phyloP scores from a whole-genome alignment of 2,329 filamentous ascomycete species.

The Ampelomyces quisqualis region DNA sequence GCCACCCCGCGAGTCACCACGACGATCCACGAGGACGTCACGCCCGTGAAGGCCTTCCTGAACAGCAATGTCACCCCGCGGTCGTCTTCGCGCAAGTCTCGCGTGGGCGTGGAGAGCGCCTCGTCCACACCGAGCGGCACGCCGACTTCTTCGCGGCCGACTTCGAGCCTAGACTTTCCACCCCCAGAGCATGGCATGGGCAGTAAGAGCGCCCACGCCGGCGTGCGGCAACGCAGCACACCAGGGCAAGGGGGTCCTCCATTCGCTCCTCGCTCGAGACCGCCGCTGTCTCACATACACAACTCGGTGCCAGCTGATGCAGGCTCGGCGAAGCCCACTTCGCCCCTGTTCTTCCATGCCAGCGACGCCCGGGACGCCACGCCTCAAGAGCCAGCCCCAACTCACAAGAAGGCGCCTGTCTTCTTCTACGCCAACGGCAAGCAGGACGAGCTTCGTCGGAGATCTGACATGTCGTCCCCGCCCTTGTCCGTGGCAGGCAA shows the following conservation, averaged over 20 bases:
- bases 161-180: slow-evolving; percentile 33
- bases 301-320: slow-evolving; percentile 29
- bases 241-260: slow-evolving; percentile 30
- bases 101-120: slow-evolving; percentile 63
- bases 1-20: slow-evolving; percentile 35
- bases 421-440: slow-evolving; percentile 57
- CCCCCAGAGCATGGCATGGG: slow-evolving; percentile 32
- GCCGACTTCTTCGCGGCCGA: slow-evolving; percentile 38
- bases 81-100: slow-evolving; percentile 70
- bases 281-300: slow-evolving; percentile 29
- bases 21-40: slow-evolving; percentile 53
- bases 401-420: slow-evolving; percentile 48
- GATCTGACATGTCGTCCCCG: slow-evolving; percentile 35
- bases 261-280: slow-evolving; percentile 25
- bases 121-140: slow-evolving; percentile 65
- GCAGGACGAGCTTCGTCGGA: slow-evolving; percentile 37
- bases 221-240: slow-evolving; percentile 43
- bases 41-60: slow-evolving; percentile 58
- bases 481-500: slow-evolving; percentile 33
- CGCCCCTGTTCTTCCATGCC: slow-evolving; percentile 87
- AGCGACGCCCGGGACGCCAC: slow-evolving; percentile 76
- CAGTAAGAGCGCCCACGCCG: slow-evolving; percentile 18
- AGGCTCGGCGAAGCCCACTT: slow-evolving; percentile 30
- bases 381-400: slow-evolving; percentile 38
- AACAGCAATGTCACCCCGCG: slow-evolving; percentile 74